phyloP scores from a whole-genome alignment of 805 yeast species.

The Starmerella floris region DNA sequence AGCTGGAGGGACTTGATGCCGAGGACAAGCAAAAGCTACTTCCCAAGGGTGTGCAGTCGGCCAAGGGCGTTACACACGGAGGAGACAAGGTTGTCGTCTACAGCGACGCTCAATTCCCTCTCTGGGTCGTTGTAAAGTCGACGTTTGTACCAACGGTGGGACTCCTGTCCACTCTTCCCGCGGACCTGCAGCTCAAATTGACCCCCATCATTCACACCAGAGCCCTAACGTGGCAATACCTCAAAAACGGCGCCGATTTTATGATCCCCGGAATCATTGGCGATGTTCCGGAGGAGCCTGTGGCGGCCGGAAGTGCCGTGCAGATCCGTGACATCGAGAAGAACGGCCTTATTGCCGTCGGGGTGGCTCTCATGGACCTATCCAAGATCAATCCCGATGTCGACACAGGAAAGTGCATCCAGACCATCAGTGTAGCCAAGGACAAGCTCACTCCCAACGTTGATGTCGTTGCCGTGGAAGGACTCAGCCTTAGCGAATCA shows the following conservation, averaged over 20 bases:
- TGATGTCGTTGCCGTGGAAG: conserved; percentile 19
- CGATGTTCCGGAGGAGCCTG: conserved; percentile 38
- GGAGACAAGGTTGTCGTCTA: conserved; percentile 49
- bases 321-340: conserved; percentile 50
- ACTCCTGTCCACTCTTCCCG: conserved; percentile 58
- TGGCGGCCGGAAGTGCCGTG: conserved; percentile 43
- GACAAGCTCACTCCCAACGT: conserved; percentile 52
- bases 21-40: conserved; percentile 31
- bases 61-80: conserved; percentile 42
- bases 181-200: conserved; percentile 26
- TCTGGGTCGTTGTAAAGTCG: conserved; percentile 46
- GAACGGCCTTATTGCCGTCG: conserved; percentile 18
- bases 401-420: conserved; percentile 65
- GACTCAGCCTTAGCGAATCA: neutral
- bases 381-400: conserved; percentile 30
- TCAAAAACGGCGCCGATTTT: conserved; percentile 61
- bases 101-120: conserved; percentile 48
- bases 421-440: conserved; percentile 48
- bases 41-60: conserved; percentile 46
- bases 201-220: conserved; percentile 63
- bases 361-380: conserved; percentile 30
- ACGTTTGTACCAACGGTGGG: conserved; percentile 49
- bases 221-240: conserved; percentile 52
- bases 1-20: conserved; percentile 9
- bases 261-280: conserved; percentile 37